These are phyloP conservation scores for Capsicum rhomboideum DNA, from an alignment of 257 asterid species.

Conservation along the genomic window DNA sequence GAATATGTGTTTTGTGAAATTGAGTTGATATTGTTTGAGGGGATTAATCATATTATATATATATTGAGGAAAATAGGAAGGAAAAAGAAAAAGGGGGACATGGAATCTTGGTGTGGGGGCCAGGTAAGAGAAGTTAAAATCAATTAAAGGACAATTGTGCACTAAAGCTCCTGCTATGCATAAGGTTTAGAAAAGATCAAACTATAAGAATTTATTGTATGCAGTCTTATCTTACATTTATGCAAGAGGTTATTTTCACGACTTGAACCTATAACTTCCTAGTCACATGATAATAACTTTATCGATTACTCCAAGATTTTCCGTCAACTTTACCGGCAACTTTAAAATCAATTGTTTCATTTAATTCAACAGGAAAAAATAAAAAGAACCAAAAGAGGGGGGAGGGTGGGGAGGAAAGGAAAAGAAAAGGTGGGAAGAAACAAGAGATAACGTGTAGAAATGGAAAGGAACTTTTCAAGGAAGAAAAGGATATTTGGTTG, in stretches of 20 bases:
- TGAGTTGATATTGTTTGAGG: neutral
- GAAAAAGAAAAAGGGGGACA: constrained; percentile 22
- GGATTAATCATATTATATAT: neutral
- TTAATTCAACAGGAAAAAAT: neutral
- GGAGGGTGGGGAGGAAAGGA: no score
- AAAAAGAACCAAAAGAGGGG: neutral
- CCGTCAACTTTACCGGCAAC: no score
- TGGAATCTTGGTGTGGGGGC: constrained; percentile 31
- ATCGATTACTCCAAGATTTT: no score
- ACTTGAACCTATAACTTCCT: no score
- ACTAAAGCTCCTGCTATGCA: no score
- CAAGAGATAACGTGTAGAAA: neutral
- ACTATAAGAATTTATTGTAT: no score
- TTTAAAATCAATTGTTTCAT: no score
- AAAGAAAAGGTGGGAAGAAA: neutral
- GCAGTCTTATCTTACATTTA: no score
- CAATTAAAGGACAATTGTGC: no score
- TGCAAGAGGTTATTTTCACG: no score
- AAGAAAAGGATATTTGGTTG: neutral
- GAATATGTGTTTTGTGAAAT: neutral
- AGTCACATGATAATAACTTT: no score
- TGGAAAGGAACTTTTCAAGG: neutral
- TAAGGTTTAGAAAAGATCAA: no score
- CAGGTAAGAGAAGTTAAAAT: constrained; percentile 16
- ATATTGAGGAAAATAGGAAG: neutral